phyloP scores from a whole-genome alignment of 73 alveolate species.

The Tetrahymena borealis region DNA sequence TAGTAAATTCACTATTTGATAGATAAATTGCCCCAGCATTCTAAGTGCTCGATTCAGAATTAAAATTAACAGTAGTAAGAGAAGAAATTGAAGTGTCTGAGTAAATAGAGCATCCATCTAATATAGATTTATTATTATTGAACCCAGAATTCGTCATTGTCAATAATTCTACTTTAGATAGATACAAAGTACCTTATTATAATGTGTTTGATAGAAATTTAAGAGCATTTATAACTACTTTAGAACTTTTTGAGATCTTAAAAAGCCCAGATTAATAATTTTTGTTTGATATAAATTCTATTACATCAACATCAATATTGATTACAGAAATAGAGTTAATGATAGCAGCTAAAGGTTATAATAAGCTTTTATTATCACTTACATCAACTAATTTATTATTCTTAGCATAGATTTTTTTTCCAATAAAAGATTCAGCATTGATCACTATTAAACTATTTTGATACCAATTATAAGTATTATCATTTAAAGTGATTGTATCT shows the following conservation, averaged over 20 bases:
- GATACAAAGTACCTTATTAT: background rate
- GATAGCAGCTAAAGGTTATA: background rate
- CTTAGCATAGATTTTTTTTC: background rate
- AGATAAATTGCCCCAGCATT: too few species aligned
- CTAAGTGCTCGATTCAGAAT: background rate
- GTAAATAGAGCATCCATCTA: background rate
- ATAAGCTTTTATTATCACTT: background rate
- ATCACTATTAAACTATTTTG: background rate
- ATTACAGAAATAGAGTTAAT: background rate
- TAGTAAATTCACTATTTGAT: too few species aligned
- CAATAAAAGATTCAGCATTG: background rate
- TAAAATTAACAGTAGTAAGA: background rate
- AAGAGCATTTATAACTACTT: background rate
- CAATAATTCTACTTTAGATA: background rate
- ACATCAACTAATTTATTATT: background rate
- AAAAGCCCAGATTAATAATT: background rate
- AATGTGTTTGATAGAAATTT: background rate
- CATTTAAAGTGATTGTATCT: background rate
- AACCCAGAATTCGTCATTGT: background rate
- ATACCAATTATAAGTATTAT: background rate
- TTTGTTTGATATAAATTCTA: background rate
- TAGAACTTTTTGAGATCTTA: background rate
- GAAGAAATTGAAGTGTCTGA: background rate
- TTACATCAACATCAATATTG: background rate
- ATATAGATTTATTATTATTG: background rate